phyloP scores from a whole-genome alignment of 495 filamentous ascomycete species.

The Penicillium steckii region DNA sequence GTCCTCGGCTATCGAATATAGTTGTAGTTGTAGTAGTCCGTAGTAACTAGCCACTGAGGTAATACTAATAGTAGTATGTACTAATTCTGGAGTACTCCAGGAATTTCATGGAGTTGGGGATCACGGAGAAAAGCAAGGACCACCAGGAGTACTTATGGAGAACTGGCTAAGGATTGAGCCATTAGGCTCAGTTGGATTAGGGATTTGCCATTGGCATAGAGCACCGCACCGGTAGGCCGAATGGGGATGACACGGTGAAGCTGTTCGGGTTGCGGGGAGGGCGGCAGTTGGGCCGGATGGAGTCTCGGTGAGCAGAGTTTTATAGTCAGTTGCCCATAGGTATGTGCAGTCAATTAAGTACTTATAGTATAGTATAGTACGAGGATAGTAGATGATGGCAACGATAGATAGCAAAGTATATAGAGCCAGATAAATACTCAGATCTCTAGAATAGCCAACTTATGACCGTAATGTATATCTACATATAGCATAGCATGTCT shows the following conservation, averaged over 20 bases:
- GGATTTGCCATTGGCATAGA: conserved; percentile 3
- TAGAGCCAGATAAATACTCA: no score
- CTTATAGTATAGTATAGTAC: no score
- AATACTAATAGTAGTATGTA: background rate
- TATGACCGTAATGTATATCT: no score
- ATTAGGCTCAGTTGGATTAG: conserved; percentile 13
- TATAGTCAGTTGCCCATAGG: no score
- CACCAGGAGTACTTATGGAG: conserved; percentile 1
- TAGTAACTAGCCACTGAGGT: background rate
- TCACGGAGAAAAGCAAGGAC: background rate
- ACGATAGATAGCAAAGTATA: no score
- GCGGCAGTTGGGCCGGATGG: conserved; percentile 31
- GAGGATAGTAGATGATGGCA: no score
- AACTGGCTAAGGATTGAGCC: conserved; percentile 25
- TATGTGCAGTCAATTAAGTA: no score
- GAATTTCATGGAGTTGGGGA: no score
- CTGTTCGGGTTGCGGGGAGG: conserved; percentile 30
- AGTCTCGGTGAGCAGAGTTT: conserved; percentile 39
- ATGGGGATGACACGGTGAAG: conserved; percentile 29
- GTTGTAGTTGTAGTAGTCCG: background rate
- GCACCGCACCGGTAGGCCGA: conserved; percentile 7
- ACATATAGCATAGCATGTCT: no score
- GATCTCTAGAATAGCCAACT: no score
- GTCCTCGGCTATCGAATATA: background rate
- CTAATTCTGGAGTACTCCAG: no score